These are phyloP conservation scores for Dendrocalamus sinicus DNA, from an alignment of 176 grass and related monocot species.

Conservation along the genomic window DNA sequence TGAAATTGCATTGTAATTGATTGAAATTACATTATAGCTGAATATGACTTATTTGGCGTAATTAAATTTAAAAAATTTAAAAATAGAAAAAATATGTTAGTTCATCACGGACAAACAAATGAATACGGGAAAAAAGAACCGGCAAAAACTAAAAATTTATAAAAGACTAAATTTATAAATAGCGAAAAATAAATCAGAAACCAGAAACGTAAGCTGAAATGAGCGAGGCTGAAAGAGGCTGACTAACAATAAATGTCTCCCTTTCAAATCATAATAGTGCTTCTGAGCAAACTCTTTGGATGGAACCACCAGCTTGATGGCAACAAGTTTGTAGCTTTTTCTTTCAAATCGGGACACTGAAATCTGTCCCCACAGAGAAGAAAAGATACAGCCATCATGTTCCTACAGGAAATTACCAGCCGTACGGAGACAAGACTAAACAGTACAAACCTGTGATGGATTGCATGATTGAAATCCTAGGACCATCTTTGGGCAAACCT, in stretches of 20 bases:
- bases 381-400: constrained; percentile 7
- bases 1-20: too few species aligned
- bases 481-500: not conserved
- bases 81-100: too few species aligned
- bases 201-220: too few species aligned
- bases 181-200: too few species aligned
- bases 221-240: too few species aligned
- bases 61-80: too few species aligned
- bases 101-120: too few species aligned
- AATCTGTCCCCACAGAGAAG: constrained; percentile 52
- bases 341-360: constrained; percentile 79
- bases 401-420: not conserved
- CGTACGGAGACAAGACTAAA: not conserved
- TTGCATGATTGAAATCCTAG: constrained; percentile 14
- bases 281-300: constrained; percentile 83
- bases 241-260: constrained; percentile 45
- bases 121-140: too few species aligned
- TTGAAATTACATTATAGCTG: too few species aligned
- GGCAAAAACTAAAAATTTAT: too few species aligned
- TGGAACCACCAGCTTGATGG: constrained; percentile 86
- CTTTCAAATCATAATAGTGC: constrained; percentile 90
- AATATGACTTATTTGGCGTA: too few species aligned
- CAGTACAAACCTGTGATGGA: not conserved
- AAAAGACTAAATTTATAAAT: too few species aligned
- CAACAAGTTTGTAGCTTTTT: constrained; percentile 92